Evolutionary conservation across 371 early-diverging fungal genomes (phyloP).

Genomic region (Mortierella sp.): DNA sequence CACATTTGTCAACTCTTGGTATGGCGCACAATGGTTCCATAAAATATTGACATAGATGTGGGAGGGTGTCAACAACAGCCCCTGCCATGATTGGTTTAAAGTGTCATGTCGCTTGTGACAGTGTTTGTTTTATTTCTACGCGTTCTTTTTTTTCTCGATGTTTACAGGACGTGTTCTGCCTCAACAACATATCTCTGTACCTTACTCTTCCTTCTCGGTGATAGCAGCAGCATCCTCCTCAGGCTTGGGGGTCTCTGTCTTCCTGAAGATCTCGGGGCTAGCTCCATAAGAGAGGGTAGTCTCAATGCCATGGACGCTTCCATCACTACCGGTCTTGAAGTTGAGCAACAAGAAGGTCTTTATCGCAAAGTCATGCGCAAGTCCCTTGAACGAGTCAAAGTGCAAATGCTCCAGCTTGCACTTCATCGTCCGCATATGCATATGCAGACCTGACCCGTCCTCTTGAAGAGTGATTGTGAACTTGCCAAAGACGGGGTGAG

Average conservation of each 20-base stretch:
- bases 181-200: too few relatives aligned
- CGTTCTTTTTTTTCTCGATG: too few relatives aligned
- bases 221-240: background rate
- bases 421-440: background rate
- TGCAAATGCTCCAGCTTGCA: slow-evolving; percentile 10
- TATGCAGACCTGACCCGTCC: background rate
- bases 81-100: too few relatives aligned
- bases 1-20: too few relatives aligned
- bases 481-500: background rate
- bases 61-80: too few relatives aligned
- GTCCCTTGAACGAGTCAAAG: slow-evolving; percentile 6
- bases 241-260: background rate
- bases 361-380: background rate
- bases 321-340: background rate
- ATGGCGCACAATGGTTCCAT: too few relatives aligned
- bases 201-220: too few relatives aligned
- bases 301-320: background rate
- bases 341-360: background rate
- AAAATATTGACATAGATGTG: too few relatives aligned
- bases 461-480: background rate
- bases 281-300: background rate
- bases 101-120: too few relatives aligned
- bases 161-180: too few relatives aligned
- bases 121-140: too few relatives aligned
- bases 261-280: background rate